Conservation (phyloP, 1,139 yeast species). For the Yamadazyma spencermartinsiae region DNA sequence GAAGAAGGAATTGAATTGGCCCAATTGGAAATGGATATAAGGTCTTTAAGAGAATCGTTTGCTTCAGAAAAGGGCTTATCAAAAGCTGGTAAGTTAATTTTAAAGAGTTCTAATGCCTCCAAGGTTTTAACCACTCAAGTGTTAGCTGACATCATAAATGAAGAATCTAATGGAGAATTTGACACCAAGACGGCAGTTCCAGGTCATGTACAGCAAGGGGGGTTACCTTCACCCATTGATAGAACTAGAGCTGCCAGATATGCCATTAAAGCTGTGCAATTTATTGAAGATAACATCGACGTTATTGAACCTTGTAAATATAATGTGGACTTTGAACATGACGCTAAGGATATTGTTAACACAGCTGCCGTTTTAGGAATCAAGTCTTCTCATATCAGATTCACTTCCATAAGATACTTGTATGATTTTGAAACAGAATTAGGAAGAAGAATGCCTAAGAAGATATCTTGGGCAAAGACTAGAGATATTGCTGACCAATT, state of each 20-base stretch:
- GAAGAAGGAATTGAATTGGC: slow-evolving; percentile 74
- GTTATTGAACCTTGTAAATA: slow-evolving; percentile 25
- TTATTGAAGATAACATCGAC: slow-evolving; percentile 58
- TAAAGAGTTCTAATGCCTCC: slow-evolving; percentile 71
- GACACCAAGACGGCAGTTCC: slow-evolving; percentile 80
- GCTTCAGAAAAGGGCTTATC: slow-evolving; percentile 75
- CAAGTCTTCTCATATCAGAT: slow-evolving; percentile 72
- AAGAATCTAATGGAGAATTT: slow-evolving; percentile 63
- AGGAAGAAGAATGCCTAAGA: slow-evolving; percentile 81
- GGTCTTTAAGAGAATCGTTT: slow-evolving; percentile 60
- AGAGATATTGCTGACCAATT: slow-evolving; percentile 81
- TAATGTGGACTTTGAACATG: slow-evolving; percentile 34
- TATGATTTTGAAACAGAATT: slow-evolving; percentile 87
- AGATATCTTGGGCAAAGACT: slow-evolving; percentile 75
- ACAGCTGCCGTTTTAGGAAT: slow-evolving; percentile 90
- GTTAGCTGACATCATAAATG: slow-evolving; percentile 67
- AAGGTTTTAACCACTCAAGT: slow-evolving; percentile 65
- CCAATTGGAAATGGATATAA: slow-evolving; percentile 23
- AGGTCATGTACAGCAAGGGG: slow-evolving; percentile 96
- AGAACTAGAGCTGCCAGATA: slow-evolving; percentile 89
- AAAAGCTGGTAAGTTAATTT: slow-evolving; percentile 73
- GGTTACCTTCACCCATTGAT: slow-evolving; percentile 92
- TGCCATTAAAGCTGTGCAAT: slow-evolving; percentile 85
- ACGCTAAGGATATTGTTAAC: slow-evolving; percentile 35
- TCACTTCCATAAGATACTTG: slow-evolving; percentile 70